A percentile compares a stretch with the other conserved stretches of the same genome.
Conservation (phyloP, 192 early-diverging fungal genomes). For the Umbelopsis ramanniana region DNA sequence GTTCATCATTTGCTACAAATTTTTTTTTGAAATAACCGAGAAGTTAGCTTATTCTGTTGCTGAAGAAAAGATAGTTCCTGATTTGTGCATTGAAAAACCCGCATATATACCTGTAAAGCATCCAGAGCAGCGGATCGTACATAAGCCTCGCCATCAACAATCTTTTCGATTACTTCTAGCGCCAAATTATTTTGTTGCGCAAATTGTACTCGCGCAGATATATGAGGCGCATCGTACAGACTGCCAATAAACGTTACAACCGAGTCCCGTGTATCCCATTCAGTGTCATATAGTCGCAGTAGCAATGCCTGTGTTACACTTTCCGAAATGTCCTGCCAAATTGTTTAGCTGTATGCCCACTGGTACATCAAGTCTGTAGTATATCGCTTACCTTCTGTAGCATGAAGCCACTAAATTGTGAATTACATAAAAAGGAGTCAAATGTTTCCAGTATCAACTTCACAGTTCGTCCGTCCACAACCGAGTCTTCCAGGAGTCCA, state of each 20-base stretch:
- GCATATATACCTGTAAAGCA: slow-evolving; percentile 40
- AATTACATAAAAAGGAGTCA: slow-evolving; percentile 28
- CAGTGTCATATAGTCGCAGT: slow-evolving; percentile 47
- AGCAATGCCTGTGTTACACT: slow-evolving; percentile 41
- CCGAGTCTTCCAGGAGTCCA: slow-evolving; percentile 23
- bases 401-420: slow-evolving; percentile 15
- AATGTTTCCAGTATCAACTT: slow-evolving; percentile 33
- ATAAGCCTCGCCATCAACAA: slow-evolving; percentile 54
- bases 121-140: slow-evolving; percentile 55
- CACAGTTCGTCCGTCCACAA: slow-evolving; percentile 30
- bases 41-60: not conserved
- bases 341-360: too few relatives aligned
- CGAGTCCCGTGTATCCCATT: slow-evolving; percentile 60
- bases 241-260: slow-evolving; percentile 52
- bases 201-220: slow-evolving; percentile 32
- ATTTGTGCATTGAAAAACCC: not conserved
- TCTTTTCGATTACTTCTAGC: slow-evolving; percentile 40
- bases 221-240: slow-evolving; percentile 45
- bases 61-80: not conserved
- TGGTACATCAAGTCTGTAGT: not conserved
- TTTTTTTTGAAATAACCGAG: too few relatives aligned
- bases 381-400: slow-evolving; percentile 23
- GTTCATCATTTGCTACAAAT: slow-evolving; percentile 49
- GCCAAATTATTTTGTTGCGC: slow-evolving; percentile 46
- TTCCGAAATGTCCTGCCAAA: slow-evolving; percentile 11